Percentiles rank a stretch among this genome's conserved stretches.
These are phyloP conservation scores for Allantophomopsis cytisporea DNA, from an alignment of 2,329 filamentous ascomycete genomes.

Conservation along the genomic window DNA sequence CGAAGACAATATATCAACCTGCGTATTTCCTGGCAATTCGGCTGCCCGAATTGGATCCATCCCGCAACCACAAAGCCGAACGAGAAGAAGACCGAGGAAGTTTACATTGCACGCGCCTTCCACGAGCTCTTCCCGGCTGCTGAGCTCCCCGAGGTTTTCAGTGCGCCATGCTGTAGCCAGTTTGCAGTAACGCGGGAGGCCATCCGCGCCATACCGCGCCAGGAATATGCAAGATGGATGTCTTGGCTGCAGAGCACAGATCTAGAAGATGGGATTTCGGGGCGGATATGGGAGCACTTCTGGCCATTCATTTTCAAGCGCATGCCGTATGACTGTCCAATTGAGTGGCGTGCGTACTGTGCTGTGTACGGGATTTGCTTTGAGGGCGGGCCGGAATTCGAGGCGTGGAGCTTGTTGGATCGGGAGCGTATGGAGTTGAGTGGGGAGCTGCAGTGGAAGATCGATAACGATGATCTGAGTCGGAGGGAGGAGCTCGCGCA, in stretches of 20 bases:
- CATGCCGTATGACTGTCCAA: conserved; percentile 43
- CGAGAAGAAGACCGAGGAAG: neutral
- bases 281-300: conserved; percentile 48
- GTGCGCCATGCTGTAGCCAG: conserved; percentile 49
- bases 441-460: conserved; percentile 1
- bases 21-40: conserved; percentile 43
- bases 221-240: conserved; percentile 40
- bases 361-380: conserved; percentile 48
- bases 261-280: conserved; percentile 38
- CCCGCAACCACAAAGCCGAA: conserved; percentile 26
- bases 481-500: too few relatives aligned
- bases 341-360: conserved; percentile 50
- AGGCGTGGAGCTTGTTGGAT: conserved; percentile 1
- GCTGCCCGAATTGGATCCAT: conserved; percentile 35
- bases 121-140: conserved; percentile 25
- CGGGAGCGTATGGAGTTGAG: conserved; percentile 1
- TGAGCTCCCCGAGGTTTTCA: conserved; percentile 30
- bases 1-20: conserved; percentile 44
- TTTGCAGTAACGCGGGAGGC: conserved; percentile 44
- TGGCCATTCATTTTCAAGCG: conserved; percentile 54
- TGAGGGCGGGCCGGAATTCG: conserved; percentile 1
- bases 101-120: conserved; percentile 17
- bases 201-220: conserved; percentile 30
- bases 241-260: conserved; percentile 45
- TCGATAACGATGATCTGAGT: too few relatives aligned